phyloP scores from a whole-genome alignment of 176 grass and related monocot genomes.

The Areca catechu region DNA sequence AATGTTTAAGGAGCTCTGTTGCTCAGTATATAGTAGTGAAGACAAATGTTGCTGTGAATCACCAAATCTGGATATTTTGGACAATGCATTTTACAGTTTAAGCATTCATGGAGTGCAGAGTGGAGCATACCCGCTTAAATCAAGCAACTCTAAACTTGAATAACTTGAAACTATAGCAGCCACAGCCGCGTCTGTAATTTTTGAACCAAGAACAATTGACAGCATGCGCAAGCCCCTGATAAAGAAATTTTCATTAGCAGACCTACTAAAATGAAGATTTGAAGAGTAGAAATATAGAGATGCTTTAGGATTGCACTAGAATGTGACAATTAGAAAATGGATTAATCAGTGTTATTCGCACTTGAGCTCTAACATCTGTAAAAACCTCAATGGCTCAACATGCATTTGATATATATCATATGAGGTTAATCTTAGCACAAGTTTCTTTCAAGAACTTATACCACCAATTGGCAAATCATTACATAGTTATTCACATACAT shows the following conservation, averaged over 20 bases:
- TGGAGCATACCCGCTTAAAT: conserved; percentile 71
- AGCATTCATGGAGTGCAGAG: background rate
- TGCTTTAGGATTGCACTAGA: too few relatives aligned
- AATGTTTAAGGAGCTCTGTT: conserved; percentile 1
- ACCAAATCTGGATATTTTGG: too few relatives aligned
- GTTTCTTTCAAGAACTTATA: too few relatives aligned
- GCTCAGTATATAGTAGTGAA: background rate
- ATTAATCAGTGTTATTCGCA: background rate
- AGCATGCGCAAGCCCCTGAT: conserved; percentile 57
- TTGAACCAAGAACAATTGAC: conserved; percentile 58
- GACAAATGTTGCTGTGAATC: too few relatives aligned
- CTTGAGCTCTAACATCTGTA: background rate
- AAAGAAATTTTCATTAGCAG: background rate
- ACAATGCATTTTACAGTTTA: background rate
- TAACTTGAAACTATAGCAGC: conserved; percentile 67
- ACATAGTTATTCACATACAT: background rate
- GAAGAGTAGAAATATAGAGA: too few relatives aligned
- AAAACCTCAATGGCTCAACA: background rate
- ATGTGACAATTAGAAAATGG: too few relatives aligned
- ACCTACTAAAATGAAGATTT: too few relatives aligned
- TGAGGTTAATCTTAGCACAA: background rate
- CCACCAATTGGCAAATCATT: background rate
- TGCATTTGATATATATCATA: background rate
- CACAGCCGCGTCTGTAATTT: conserved; percentile 88
- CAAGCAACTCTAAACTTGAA: conserved; percentile 65